Evolutionary conservation across 495 filamentous ascomycete species (phyloP).

Genomic region (Geopyxis carbonaria): DNA sequence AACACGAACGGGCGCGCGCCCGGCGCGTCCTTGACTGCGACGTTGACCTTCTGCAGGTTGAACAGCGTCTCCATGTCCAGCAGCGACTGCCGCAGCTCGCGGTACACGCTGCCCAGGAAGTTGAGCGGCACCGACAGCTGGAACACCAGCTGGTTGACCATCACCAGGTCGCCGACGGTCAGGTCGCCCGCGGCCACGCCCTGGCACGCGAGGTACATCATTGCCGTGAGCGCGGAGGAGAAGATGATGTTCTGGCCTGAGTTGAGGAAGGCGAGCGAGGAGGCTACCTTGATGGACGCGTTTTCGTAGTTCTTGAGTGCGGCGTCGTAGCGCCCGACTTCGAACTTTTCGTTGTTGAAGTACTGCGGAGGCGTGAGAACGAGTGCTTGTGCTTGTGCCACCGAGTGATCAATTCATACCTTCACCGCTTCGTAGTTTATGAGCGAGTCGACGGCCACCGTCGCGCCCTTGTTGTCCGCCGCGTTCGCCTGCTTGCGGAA

Average conservation of each 20-base stretch:
- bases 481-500: conserved; percentile 89
- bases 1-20: conserved; percentile 56
- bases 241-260: conserved; percentile 98
- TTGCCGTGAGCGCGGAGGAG: conserved; percentile 79
- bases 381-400: too few species aligned
- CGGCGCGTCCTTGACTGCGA: conserved; percentile 58
- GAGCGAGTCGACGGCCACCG: conserved; percentile 84
- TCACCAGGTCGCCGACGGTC: conserved; percentile 91
- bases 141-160: conserved; percentile 98
- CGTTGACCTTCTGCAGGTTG: conserved; percentile 95
- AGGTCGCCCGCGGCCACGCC: conserved; percentile 65
- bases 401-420: conserved; percentile 9
- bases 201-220: conserved; percentile 92
- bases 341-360: conserved; percentile 96
- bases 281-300: conserved; percentile 89
- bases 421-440: conserved; percentile 99
- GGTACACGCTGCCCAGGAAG: conserved; percentile 89
- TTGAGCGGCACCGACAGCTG: conserved; percentile 92
- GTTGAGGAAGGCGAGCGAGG: conserved; percentile 82
- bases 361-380: conserved; percentile 33
- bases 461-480: conserved; percentile 87
- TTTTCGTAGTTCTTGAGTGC: conserved; percentile 76
- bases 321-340: conserved; percentile 76
- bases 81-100: conserved; percentile 83
- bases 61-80: conserved; percentile 98